These are phyloP conservation scores for Eimeria sp. DNA, from an alignment of 169 alveolate species.

Conservation along the genomic window DNA sequence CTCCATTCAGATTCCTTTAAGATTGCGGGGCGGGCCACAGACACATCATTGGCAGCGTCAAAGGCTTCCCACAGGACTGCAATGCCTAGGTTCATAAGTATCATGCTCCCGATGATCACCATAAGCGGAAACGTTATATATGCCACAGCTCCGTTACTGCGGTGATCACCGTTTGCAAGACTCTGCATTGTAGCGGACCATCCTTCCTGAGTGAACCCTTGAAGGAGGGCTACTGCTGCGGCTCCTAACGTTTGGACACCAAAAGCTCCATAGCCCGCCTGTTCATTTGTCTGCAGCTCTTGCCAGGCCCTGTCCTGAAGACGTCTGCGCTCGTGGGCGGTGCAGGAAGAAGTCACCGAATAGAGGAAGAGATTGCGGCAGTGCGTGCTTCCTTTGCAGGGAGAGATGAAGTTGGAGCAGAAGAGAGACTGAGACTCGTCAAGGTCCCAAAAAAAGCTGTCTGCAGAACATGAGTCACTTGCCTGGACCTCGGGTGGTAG, in stretches of 20 bases:
- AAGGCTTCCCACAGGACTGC: constrained; percentile 82
- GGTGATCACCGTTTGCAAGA: constrained; percentile 70
- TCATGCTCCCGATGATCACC: constrained; percentile 78
- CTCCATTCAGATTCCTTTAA: constrained; percentile 71
- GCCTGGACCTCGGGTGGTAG: constrained; percentile 66
- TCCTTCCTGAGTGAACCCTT: constrained; percentile 80
- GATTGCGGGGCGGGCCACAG: constrained; percentile 61
- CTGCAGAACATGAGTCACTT: constrained; percentile 74
- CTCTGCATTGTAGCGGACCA: constrained; percentile 80
- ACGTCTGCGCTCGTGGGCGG: constrained; percentile 43
- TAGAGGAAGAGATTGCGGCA: constrained; percentile 73
- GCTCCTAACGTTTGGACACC: constrained; percentile 66
- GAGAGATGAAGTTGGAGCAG: constrained; percentile 52
- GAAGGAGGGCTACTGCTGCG: constrained; percentile 69
- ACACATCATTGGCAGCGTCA: constrained; percentile 35
- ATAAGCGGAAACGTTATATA: constrained; percentile 33
- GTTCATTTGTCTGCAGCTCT: constrained; percentile 30
- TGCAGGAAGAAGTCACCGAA: constrained; percentile 69
- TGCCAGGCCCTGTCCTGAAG: constrained; percentile 74
- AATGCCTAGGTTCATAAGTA: constrained; percentile 77
- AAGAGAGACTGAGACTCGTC: constrained; percentile 71
- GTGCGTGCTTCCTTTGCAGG: constrained; percentile 75
- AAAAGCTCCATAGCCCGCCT: constrained; percentile 67
- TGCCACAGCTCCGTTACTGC: constrained; percentile 52
- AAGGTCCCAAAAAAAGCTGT: constrained; percentile 80